A percentile compares a stretch with the other conserved stretches of the same genome.
phyloP scores from a whole-genome alignment of 2,329 filamentous ascomycete species.

The Lomentospora prolificans region DNA sequence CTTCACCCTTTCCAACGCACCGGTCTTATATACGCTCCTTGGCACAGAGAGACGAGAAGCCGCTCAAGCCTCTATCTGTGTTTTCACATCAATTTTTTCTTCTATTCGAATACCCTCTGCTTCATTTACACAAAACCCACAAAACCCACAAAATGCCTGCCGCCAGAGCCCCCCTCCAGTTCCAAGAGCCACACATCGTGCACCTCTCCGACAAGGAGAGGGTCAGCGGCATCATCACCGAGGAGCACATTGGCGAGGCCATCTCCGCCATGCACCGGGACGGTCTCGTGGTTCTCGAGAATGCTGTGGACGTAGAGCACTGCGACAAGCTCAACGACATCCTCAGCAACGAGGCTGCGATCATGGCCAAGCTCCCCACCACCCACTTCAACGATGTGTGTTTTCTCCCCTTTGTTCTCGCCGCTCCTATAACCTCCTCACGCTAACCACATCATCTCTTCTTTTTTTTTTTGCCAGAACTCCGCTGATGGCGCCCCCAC shows the following conservation, averaged over 20 bases:
- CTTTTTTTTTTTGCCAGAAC: slow-evolving; percentile 9
- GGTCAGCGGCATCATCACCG: slow-evolving; percentile 14
- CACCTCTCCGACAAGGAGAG: slow-evolving; percentile 16
- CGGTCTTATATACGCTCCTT: no score
- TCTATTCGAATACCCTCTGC: background rate
- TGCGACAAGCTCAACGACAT: slow-evolving; percentile 10
- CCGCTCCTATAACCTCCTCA: background rate
- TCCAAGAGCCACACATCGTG: slow-evolving; percentile 9
- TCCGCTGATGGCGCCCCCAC: slow-evolving; percentile 10
- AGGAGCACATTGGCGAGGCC: slow-evolving; percentile 8
- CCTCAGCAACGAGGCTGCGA: slow-evolving; percentile 9
- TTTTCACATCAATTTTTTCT: no score
- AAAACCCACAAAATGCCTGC: background rate
- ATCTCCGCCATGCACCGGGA: slow-evolving; percentile 9
- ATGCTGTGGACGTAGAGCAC: slow-evolving; percentile 8
- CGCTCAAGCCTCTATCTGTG: no score
- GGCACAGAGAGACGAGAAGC: no score
- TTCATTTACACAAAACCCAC: background rate
- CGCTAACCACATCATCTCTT: background rate
- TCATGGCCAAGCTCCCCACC: slow-evolving; percentile 11
- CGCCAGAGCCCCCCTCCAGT: background rate
- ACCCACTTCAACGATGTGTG: slow-evolving; percentile 12
- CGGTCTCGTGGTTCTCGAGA: slow-evolving; percentile 11
- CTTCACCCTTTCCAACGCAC: no score
- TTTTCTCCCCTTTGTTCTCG: background rate